Base-by-base conservation (phyloP, 1,284 basidiomycete genomes). In the Fomitopsis pinicola region DNA sequence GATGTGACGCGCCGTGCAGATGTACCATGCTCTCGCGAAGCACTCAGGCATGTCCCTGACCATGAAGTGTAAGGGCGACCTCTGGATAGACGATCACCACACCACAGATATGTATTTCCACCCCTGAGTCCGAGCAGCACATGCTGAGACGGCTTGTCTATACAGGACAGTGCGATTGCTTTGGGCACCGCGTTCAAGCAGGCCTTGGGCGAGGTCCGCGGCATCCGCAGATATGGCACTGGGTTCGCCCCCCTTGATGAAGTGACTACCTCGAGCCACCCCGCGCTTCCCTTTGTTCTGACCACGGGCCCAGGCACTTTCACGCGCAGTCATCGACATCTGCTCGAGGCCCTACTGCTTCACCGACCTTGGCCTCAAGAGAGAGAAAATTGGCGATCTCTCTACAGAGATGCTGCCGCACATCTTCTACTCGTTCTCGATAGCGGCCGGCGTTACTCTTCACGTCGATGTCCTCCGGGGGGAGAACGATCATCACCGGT, bases 71-170 rank as follows among this genome's bases (percentile, higher is more conserved):
- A 88, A 92, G 70, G 97, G 97, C 56, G 97, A 99, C 76, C 82
- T 99, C 17, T 94, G 91, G 86, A 98, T 99, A 64, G 97, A 99
- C 77, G 97, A 99, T 78, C 97, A 99, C 75, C 97, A 99, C 79
- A 95, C 97, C 52, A 95, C 97, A 82, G 95, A 95, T 92, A 83
- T 85, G 89, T 85, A 66, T 30, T 54, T 1, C 44, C 82, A 64
- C n/a, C 40, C 19, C 54, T 30, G 60, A 59, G 46, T 56, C 55
- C 14, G 38, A 3, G 35, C 42, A 42, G 59, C 63, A 63, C 64
- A 62, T 44, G 68, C 59, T 59, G 15, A 58, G 17, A 17, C 17
- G 42, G 62, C 59, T 66, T 26, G 60, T 63, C 65, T 58, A 60
- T 66, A 93, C 91, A 98, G 84, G 96, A 98, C 77, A 92, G 88